Base-by-base conservation (phyloP, 768 basidiomycete species). In the Obba rivulosa region DNA sequence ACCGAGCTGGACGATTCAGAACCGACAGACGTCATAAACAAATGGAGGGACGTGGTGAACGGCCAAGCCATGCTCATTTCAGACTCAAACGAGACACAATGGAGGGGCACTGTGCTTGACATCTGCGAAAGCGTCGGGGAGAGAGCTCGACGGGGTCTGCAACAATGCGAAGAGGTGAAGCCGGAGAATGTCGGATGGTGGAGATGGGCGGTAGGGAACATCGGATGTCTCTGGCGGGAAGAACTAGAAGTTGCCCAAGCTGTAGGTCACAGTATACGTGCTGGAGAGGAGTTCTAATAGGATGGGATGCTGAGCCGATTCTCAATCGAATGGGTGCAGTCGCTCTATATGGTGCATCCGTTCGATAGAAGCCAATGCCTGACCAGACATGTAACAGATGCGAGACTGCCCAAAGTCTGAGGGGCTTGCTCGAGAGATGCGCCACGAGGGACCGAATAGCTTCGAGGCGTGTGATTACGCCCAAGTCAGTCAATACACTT, bases 171-270 rank as follows among this genome's bases (percentile, higher is more conserved):
- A 66, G 43, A 39, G 13, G 34, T 21, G 18, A 31, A 43, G 11
- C 17, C 41, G 16, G 41, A 39, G 22, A 22, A 22, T 3, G 43
- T 43, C 9, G 49, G 40, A 2, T 72, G 75, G 72, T 49, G 51
- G 10, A 34, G 21, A 10, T 69, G 69, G 67, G 66, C 67, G 61
- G 35, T 54, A n/a, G 59, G 53, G 17, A 73, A 68, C 41, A 69
- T 87, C n/a, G 58, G 48, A 45, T 56, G 57, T 2, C 62, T 90
- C 16, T 88, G 85, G 85, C 53, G 54, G 34, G 87, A 90, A 60
- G 81, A 87, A 50, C 20, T 64, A 5, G 61, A 65, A 44, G 80
- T 87, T 4, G 77, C 79, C 7, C 51, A 49, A 21, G 73, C 64
- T 4, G 77, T 87, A 4, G 56, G 63, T 34, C 59, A 69, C 34